Conservation (phyloP, 1,284 basidiomycete genomes). For the Mycena sp. region DNA sequence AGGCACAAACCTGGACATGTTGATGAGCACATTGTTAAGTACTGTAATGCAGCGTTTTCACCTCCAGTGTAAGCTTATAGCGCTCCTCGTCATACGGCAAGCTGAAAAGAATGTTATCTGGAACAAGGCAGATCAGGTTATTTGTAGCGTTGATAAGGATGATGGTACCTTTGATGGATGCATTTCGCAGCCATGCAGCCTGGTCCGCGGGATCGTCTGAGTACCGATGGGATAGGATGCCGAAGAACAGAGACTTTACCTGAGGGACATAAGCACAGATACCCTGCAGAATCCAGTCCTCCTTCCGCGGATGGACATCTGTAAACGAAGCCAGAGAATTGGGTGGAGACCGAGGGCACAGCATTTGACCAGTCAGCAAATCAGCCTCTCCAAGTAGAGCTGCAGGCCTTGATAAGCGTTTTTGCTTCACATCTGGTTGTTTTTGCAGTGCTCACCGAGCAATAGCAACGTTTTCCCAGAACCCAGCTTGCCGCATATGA, state of each 20-base stretch:
- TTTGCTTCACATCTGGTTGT: constrained; percentile 13
- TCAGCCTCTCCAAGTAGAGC: constrained; percentile 94
- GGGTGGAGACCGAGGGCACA: constrained; percentile 86
- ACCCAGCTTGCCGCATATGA: constrained; percentile 86
- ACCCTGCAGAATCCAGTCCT: constrained; percentile 81
- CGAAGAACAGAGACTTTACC: constrained; percentile 41
- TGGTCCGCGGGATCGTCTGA: constrained; percentile 33
- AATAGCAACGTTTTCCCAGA: constrained; percentile 88
- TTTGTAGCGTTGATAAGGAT: not conserved
- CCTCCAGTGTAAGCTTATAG: constrained; percentile 81
- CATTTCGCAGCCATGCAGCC: constrained; percentile 89
- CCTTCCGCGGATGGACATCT: constrained; percentile 49
- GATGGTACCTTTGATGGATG: constrained; percentile 81
- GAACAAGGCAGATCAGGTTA: not conserved
- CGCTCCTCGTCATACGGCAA: constrained; percentile 82
- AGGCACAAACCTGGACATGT: constrained; percentile 49
- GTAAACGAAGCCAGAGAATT: constrained; percentile 75
- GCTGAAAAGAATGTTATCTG: constrained; percentile 93
- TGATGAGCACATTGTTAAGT: not conserved
- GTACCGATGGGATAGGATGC: constrained; percentile 16
- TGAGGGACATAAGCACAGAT: constrained; percentile 96
- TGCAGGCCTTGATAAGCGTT: constrained; percentile 25
- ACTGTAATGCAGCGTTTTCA: constrained; percentile 29
- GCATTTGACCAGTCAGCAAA: constrained; percentile 79
- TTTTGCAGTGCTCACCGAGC: constrained; percentile 53